Evolutionary conservation across 2,329 filamentous ascomycete genomes (phyloP).

Genomic region (Epichloe hybrida): DNA sequence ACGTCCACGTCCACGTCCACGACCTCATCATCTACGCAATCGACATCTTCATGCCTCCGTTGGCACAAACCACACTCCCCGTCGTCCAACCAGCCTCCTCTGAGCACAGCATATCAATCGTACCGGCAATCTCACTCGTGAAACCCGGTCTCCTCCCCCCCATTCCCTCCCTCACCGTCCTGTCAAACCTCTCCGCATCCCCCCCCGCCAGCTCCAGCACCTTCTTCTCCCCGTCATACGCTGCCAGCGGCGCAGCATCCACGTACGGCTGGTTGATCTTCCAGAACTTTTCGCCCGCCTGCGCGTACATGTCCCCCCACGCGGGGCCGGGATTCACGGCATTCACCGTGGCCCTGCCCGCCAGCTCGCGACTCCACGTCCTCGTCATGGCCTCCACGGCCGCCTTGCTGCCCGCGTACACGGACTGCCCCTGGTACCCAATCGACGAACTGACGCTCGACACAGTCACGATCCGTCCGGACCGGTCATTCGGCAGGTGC

Average conservation of each 20-base stretch:
- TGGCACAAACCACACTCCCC: slow-evolving; percentile 58
- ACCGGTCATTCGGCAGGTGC: slow-evolving; percentile 54
- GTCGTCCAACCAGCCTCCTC: slow-evolving; percentile 56
- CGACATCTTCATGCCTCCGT: slow-evolving; percentile 37
- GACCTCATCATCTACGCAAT: slow-evolving; percentile 13
- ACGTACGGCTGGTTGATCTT: slow-evolving; percentile 25
- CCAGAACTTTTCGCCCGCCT: slow-evolving; percentile 21
- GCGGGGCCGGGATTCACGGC: slow-evolving; percentile 44
- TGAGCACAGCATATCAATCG: slow-evolving; percentile 57
- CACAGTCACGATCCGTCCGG: slow-evolving; percentile 43
- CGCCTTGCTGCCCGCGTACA: slow-evolving; percentile 46
- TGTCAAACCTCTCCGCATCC: slow-evolving; percentile 21
- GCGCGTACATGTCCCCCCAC: slow-evolving; percentile 35
- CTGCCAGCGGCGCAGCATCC: slow-evolving; percentile 21
- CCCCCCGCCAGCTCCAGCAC: slow-evolving; percentile 17
- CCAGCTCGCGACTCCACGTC: slow-evolving; percentile 43
- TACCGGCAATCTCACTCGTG: slow-evolving; percentile 48
- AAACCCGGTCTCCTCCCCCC: slow-evolving; percentile 22
- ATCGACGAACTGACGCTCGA: slow-evolving; percentile 40
- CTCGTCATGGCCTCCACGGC: slow-evolving; percentile 46
- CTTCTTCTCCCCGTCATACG: slow-evolving; percentile 19
- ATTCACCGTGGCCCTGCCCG: slow-evolving; percentile 40
- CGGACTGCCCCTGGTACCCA: slow-evolving; percentile 39
- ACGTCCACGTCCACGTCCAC: too few species aligned
- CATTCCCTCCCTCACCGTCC: slow-evolving; percentile 19